Evolutionary conservation across 768 basidiomycete genomes (phyloP).

Genomic region (Russula compacta): DNA sequence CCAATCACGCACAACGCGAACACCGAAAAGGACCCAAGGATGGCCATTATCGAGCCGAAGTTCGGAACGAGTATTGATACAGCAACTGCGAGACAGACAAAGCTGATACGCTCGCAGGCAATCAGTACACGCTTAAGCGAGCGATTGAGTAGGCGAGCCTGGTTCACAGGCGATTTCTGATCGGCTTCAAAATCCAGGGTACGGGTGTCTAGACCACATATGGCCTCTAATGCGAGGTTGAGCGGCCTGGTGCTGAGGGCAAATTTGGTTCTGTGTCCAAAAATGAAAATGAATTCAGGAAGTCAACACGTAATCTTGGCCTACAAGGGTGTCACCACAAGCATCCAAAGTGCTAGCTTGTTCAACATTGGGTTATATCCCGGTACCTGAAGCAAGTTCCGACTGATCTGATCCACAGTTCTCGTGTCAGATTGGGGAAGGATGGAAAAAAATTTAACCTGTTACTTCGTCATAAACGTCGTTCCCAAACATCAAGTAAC

Average conservation of each 20-base stretch:
- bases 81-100: constrained; percentile 51
- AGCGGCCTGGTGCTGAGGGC: constrained; percentile 77
- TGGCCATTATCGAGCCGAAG: constrained; percentile 79
- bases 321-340: constrained; percentile 70
- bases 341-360: constrained; percentile 70
- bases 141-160: constrained; percentile 25
- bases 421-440: not conserved
- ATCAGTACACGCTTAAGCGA: constrained; percentile 35
- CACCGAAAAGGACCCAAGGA: constrained; percentile 84
- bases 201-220: constrained; percentile 53
- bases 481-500: constrained; percentile 88
- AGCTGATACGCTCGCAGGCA: constrained; percentile 44
- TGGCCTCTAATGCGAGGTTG: constrained; percentile 71
- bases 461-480: constrained; percentile 70
- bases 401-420: constrained; percentile 53
- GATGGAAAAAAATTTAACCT: not conserved
- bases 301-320: constrained; percentile 23
- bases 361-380: constrained; percentile 70
- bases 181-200: constrained; percentile 16
- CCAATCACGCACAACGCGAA: constrained; percentile 46
- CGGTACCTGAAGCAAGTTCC: constrained; percentile 62
- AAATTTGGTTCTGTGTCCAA: constrained; percentile 63
- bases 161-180: constrained; percentile 16
- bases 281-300: constrained; percentile 16
- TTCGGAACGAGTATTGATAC: constrained; percentile 72